A percentile compares a stretch with the other conserved stretches of the same genome.
These are phyloP conservation scores for Ogataea glucozyma DNA, from an alignment of 805 yeast genomes.

Conservation along the genomic window DNA sequence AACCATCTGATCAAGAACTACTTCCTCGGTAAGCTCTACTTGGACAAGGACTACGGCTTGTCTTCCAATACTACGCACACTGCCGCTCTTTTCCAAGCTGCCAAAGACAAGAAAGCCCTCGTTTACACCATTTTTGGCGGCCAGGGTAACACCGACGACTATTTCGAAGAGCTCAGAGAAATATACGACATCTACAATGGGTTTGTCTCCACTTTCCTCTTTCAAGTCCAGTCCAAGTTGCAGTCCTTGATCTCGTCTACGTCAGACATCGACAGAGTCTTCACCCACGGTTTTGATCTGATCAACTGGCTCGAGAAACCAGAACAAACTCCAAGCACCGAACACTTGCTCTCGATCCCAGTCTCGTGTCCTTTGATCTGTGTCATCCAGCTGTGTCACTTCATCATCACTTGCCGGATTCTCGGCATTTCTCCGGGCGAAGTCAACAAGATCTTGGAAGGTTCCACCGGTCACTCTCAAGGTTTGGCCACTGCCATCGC, in stretches of 20 bases:
- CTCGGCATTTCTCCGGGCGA: slow-evolving; percentile 90
- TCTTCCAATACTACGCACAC: slow-evolving; percentile 15
- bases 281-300: slow-evolving; percentile 90
- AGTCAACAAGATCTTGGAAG: slow-evolving; percentile 64
- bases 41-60: slow-evolving; percentile 31
- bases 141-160: slow-evolving; percentile 98
- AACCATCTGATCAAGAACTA: slow-evolving; percentile 73
- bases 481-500: slow-evolving; percentile 93
- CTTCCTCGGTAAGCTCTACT: slow-evolving; percentile 43
- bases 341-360: slow-evolving; percentile 86
- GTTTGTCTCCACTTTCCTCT: slow-evolving; percentile 68
- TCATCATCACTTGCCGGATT: slow-evolving; percentile 80
- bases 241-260: slow-evolving; percentile 67
- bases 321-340: slow-evolving; percentile 84
- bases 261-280: slow-evolving; percentile 79
- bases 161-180: slow-evolving; percentile 93
- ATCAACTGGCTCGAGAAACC: slow-evolving; percentile 84
- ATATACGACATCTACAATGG: slow-evolving; percentile 76
- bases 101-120: slow-evolving; percentile 55
- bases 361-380: slow-evolving; percentile 97
- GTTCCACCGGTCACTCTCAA: slow-evolving; percentile 89
- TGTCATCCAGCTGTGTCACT: slow-evolving; percentile 92
- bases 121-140: slow-evolving; percentile 94
- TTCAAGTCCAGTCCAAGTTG: slow-evolving; percentile 67
- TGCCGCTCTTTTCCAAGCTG: slow-evolving; percentile 58